Percentiles rank a stretch among this genome's conserved stretches.
Conservation (phyloP, 352 stramenopile species). For the Globisporangium recalcitrans region DNA sequence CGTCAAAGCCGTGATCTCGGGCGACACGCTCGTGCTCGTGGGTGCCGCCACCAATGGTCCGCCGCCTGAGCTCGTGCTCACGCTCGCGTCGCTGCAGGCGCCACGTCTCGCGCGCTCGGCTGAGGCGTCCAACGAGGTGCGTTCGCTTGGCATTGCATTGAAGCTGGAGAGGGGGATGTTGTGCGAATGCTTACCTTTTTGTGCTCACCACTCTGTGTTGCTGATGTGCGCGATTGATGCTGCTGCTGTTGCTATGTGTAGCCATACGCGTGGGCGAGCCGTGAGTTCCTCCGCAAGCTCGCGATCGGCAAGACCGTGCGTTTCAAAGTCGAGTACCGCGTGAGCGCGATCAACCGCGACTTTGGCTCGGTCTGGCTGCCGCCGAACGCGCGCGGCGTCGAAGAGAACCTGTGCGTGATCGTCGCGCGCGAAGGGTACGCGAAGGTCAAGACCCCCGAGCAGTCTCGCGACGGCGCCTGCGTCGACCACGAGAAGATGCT, state of each 20-base stretch:
- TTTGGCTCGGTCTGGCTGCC: conserved; percentile 82
- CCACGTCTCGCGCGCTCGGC: conserved; percentile 83
- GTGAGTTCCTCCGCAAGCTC: conserved; percentile 95
- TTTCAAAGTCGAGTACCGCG: conserved; percentile 94
- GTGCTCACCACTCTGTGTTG: too few species aligned
- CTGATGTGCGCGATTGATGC: background rate
- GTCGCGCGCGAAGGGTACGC: conserved; percentile 80
- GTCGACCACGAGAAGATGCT: conserved; percentile 81
- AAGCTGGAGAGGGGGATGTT: background rate
- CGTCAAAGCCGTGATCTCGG: conserved; percentile 97
- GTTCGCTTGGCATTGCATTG: background rate
- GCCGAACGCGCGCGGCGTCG: conserved; percentile 46
- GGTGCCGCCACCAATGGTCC: conserved; percentile 79
- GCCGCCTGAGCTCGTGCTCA: conserved; percentile 95
- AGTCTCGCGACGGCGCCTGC: conserved; percentile 67
- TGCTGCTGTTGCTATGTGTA: conserved; percentile 40
- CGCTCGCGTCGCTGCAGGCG: conserved; percentile 92
- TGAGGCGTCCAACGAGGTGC: conserved; percentile 61
- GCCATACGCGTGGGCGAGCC: conserved; percentile 93
- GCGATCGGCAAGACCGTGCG: conserved; percentile 94
- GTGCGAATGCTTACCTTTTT: background rate
- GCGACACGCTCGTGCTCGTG: conserved; percentile 96
- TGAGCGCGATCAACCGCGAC: conserved; percentile 72
- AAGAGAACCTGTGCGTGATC: conserved; percentile 84
- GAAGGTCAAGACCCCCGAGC: conserved; percentile 72